Conservation (phyloP, 208 protist genomes). For the Leishmania gerbilli region DNA sequence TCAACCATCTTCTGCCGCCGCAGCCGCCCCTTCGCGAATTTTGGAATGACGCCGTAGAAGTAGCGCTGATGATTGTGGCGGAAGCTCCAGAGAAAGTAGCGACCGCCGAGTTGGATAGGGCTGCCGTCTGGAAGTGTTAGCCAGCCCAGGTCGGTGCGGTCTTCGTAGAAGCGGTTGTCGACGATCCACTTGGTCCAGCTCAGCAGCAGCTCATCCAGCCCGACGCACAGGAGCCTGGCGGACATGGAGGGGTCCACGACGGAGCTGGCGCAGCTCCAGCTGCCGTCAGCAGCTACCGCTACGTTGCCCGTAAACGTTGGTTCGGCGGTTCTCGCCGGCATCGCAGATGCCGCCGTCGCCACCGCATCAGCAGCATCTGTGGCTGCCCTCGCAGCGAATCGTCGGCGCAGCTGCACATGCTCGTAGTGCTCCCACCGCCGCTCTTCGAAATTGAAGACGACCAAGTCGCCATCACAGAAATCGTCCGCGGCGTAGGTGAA, state of each 20-base stretch:
- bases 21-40: conserved; percentile 54
- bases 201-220: conserved; percentile 49
- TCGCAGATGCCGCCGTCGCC: background rate
- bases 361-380: background rate
- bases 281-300: background rate
- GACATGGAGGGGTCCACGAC: conserved; percentile 32
- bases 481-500: conserved; percentile 49
- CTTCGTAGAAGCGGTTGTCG: conserved; percentile 53
- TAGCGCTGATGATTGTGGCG: conserved; percentile 52
- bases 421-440: conserved; percentile 53
- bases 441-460: conserved; percentile 46
- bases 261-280: conserved; percentile 1
- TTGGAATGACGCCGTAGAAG: conserved; percentile 71
- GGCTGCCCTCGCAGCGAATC: conserved; percentile 22
- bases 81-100: conserved; percentile 69
- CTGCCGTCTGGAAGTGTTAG: conserved; percentile 30
- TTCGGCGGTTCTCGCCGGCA: background rate
- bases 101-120: conserved; percentile 41
- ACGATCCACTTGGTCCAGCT: conserved; percentile 62
- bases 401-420: conserved; percentile 47
- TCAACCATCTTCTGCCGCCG: conserved; percentile 35
- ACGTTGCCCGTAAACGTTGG: background rate
- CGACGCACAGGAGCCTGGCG: conserved; percentile 36
- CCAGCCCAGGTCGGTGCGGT: conserved; percentile 50
- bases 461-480: conserved; percentile 58